Evolutionary conservation across 768 basidiomycete genomes (phyloP).

Genomic region (Cubamyces lactineus): DNA sequence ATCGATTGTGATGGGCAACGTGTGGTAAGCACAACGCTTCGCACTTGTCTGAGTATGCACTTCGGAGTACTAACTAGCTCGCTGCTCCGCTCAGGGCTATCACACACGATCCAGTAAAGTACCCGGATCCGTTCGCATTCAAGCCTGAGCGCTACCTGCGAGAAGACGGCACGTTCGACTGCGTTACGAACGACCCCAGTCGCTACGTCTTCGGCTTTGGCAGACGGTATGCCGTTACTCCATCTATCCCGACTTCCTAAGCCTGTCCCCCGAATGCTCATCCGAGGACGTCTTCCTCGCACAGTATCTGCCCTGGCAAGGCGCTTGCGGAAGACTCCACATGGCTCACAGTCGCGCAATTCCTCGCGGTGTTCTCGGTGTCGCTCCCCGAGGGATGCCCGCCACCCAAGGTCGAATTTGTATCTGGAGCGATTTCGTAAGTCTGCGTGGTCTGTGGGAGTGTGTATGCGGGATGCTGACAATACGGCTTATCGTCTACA

Average conservation of each 20-base stretch:
- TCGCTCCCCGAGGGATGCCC: conserved; percentile 11
- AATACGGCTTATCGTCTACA: neutral
- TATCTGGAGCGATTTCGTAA: conserved; percentile 16
- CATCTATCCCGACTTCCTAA: neutral
- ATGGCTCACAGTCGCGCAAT: conserved; percentile 29
- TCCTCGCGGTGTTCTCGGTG: conserved; percentile 28
- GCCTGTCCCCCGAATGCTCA: neutral
- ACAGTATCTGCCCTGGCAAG: conserved; percentile 31
- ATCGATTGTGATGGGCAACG: conserved; percentile 27
- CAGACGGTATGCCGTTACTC: conserved; percentile 6
- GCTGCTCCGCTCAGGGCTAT: conserved; percentile 10
- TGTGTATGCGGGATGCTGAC: too few species aligned
- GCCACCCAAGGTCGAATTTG: conserved; percentile 19
- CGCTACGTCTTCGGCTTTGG: conserved; percentile 20
- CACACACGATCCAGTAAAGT: conserved; percentile 14
- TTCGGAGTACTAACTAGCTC: too few species aligned
- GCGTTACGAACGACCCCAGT: conserved; percentile 18
- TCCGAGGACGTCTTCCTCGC: neutral
- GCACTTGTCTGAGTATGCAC: too few species aligned
- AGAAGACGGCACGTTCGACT: conserved; percentile 16
- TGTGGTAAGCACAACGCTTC: conserved; percentile 22
- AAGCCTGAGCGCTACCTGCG: conserved; percentile 20
- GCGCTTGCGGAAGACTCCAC: conserved; percentile 29
- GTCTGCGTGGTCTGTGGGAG: neutral
- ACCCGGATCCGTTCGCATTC: conserved; percentile 19